A percentile compares a stretch with the other conserved stretches of the same genome.
phyloP scores from a whole-genome alignment of 169 alveolate genomes.

The Babesia ovis region DNA sequence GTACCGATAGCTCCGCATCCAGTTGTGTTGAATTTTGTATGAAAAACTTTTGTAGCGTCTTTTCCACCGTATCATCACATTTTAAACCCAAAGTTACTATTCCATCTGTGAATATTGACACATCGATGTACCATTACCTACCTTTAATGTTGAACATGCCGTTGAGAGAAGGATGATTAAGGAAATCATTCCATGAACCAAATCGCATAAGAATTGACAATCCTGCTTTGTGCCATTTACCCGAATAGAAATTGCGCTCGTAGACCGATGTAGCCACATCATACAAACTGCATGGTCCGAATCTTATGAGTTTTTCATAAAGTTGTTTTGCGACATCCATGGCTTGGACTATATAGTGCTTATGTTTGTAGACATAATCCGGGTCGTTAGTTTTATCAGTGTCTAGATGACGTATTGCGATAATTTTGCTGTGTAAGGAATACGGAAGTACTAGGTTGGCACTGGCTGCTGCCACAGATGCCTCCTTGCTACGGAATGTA shows the following conservation, averaged over 20 bases:
- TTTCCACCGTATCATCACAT: slow-evolving; percentile 18
- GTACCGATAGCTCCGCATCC: slow-evolving; percentile 33
- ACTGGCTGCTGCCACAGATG: slow-evolving; percentile 49
- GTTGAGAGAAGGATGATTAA: slow-evolving; percentile 33
- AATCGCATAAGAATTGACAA: slow-evolving; percentile 70
- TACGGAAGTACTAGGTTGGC: slow-evolving; percentile 58
- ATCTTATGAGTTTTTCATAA: slow-evolving; percentile 54
- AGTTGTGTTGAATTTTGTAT: slow-evolving; percentile 15
- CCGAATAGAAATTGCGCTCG: slow-evolving; percentile 72
- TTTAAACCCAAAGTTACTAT: slow-evolving; percentile 34
- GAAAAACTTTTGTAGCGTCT: slow-evolving; percentile 10
- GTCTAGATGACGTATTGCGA: slow-evolving; percentile 79
- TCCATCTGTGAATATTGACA: slow-evolving; percentile 23
- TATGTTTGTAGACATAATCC: slow-evolving; percentile 68
- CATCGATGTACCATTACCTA: not conserved
- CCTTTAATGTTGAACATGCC: slow-evolving; percentile 45
- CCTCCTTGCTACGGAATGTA: slow-evolving; percentile 73
- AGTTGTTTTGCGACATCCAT: slow-evolving; percentile 70
- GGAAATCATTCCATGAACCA: slow-evolving; percentile 66
- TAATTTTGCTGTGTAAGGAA: slow-evolving; percentile 57
- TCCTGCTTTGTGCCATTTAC: slow-evolving; percentile 72
- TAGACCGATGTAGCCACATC: slow-evolving; percentile 59
- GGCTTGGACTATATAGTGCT: slow-evolving; percentile 70
- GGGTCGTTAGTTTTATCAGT: slow-evolving; percentile 75
- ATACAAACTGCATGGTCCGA: slow-evolving; percentile 52